A percentile compares a stretch with the other conserved stretches of the same genome.
phyloP scores from a whole-genome alignment of 2,329 filamentous ascomycete species.

The Cadophora malorum region DNA sequence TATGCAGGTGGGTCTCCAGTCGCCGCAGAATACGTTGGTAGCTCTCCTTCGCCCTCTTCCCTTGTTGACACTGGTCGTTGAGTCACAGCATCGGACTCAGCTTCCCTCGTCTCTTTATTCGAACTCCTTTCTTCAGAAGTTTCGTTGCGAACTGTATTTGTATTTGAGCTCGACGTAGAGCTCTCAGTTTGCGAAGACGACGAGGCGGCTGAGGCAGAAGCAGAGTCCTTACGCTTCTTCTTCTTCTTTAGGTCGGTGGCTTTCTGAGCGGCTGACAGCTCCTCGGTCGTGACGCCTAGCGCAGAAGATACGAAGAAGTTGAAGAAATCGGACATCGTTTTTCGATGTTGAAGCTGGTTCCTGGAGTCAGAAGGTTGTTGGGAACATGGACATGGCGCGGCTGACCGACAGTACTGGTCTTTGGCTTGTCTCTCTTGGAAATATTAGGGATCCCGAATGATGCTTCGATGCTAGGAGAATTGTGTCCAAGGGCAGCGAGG shows the following conservation, averaged over 20 bases:
- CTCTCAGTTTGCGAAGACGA: not conserved
- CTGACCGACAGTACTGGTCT: not conserved
- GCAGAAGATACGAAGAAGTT: slow-evolving; percentile 2
- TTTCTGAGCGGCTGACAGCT: slow-evolving; percentile 1
- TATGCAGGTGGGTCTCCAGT: not conserved
- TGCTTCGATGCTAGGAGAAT: not conserved
- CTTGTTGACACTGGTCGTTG: not conserved
- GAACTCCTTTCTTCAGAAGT: not conserved
- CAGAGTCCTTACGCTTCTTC: not conserved
- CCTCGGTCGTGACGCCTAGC: not conserved
- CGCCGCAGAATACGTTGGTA: not conserved
- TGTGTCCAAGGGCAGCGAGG: too few relatives aligned
- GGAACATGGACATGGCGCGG: too few relatives aligned
- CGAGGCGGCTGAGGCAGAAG: not conserved
- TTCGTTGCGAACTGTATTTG: not conserved
- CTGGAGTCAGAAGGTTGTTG: not conserved
- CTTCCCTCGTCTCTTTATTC: not conserved
- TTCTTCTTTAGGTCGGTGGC: not conserved
- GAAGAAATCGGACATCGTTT: slow-evolving; percentile 12
- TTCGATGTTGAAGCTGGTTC: not conserved
- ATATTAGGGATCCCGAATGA: not conserved
- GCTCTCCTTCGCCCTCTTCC: not conserved
- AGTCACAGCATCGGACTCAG: not conserved
- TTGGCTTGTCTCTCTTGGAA: not conserved
- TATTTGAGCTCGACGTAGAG: not conserved